Base-by-base conservation (phyloP, 495 filamentous ascomycete species). In the Peziza echinospora region DNA sequence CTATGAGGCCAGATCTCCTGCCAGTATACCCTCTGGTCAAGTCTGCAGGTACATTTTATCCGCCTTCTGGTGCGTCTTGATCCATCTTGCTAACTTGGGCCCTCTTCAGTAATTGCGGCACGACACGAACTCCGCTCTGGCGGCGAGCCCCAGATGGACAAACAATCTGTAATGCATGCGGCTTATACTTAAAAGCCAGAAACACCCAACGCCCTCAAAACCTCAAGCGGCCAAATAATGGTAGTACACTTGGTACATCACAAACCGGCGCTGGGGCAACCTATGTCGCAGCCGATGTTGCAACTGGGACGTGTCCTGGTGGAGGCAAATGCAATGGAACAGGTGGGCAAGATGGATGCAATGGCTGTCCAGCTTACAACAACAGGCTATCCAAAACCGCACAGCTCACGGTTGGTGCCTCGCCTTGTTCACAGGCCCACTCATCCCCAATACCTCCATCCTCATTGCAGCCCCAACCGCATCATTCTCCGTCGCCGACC, bases 161-260 rank as follows among this genome's bases (percentile, higher is more conserved):
- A 40, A 93, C 83, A 43, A 96, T 99, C 30, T 99, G 89, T 65
- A 99, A 99, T 64, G 89, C 89, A 10, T 99, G 89, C 57, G 89
- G 89, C 21, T 71, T 99, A 5, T 99, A 99, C 60, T 64, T 80
- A 42, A 99, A 96, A 61, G 84, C 85, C 19, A 74, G 89, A 39
- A 96, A 99, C 58, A 77, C 84, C 48, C 72, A 77, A 49, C 77
- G 89, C 34, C 89, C 89, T 2, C 85, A 80, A 2, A 93, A 84
- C 60, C 67, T 93, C 45, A 93, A 92, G 62, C 72, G 79, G 11
- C 71, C 72, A 9, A 46, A 52, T 8, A 56, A 59, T 28, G 52
- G 52, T n/a, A 50, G 52, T 41, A 55, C 56, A 5, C 47, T 54
- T 34, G 21, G n/a, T 28, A 26, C 42, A 19, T 23, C 24, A n/a